phyloP scores from a whole-genome alignment of 31 red algal species.

The Odonthalia washingtoniensis region DNA sequence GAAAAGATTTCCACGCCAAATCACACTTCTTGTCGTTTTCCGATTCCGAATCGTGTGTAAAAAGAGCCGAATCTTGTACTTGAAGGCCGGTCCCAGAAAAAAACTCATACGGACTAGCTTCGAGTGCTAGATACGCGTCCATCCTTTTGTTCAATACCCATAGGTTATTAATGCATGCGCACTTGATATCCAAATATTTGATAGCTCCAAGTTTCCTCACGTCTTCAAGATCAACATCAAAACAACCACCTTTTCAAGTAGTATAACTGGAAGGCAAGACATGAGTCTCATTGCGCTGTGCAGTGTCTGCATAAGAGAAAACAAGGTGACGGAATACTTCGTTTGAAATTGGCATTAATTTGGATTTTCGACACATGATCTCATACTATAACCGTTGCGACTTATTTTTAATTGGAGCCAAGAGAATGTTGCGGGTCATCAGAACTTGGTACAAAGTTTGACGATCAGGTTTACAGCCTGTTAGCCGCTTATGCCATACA shows the following conservation, averaged over 20 bases:
- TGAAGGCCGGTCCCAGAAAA: conserved; percentile 20
- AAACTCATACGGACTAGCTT: conserved; percentile 59
- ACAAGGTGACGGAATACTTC: background rate
- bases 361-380: background rate
- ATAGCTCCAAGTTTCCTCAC: conserved; percentile 25
- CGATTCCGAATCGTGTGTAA: background rate
- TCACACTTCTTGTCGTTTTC: conserved; percentile 15
- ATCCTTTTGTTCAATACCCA: conserved; percentile 69
- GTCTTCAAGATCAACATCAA: conserved; percentile 30
- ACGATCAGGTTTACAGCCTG: background rate
- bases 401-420: background rate
- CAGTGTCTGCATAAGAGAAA: background rate
- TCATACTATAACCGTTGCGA: background rate
- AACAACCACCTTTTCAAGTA: no score
- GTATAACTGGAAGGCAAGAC: no score
- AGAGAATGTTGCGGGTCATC: background rate
- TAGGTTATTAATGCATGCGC: conserved; percentile 90
- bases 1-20: conserved; percentile 74
- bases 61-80: background rate
- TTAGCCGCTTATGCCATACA: background rate
- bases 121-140: conserved; percentile 76
- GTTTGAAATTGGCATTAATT: background rate
- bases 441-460: background rate
- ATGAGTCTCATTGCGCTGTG: no score
- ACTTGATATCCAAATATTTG: conserved; percentile 78